Conservation (phyloP, 768 basidiomycete species). For the Tylopilus vinaceipallidus region DNA sequence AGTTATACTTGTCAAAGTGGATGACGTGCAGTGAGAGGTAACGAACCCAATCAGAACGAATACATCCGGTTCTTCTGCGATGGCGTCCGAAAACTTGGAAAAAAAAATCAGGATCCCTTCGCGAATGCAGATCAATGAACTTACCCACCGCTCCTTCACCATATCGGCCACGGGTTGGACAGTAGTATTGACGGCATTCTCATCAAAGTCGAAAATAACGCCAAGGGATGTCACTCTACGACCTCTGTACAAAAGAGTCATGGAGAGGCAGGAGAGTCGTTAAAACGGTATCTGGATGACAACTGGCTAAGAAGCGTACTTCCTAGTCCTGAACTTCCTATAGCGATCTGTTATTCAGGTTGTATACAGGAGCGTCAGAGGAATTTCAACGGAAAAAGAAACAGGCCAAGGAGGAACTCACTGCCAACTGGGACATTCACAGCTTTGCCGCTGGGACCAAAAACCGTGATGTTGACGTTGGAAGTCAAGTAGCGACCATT, state of each 20-base stretch:
- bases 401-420: constrained; percentile 16
- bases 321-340: constrained; percentile 69
- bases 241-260: constrained; percentile 39
- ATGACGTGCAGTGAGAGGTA: not conserved
- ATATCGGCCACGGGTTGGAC: constrained; percentile 72
- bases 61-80: constrained; percentile 76
- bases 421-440: constrained; percentile 46
- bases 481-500: constrained; percentile 77
- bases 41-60: constrained; percentile 69
- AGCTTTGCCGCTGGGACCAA: constrained; percentile 35
- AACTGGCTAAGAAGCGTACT: constrained; percentile 51
- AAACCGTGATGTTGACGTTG: constrained; percentile 67
- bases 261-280: not conserved
- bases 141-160: constrained; percentile 78
- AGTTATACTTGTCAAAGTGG: not conserved
- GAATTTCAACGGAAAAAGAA: constrained; percentile 30
- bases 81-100: constrained; percentile 70
- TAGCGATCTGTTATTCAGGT: constrained; percentile 49
- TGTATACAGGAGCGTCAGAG: constrained; percentile 30
- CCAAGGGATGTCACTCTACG: constrained; percentile 77
- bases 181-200: constrained; percentile 67
- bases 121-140: constrained; percentile 5
- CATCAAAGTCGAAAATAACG: constrained; percentile 73
- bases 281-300: not conserved
- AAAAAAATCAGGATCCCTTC: not conserved